Base-by-base conservation (phyloP, 169 alveolate species). In the Cryptosporidium ryanae region DNA sequence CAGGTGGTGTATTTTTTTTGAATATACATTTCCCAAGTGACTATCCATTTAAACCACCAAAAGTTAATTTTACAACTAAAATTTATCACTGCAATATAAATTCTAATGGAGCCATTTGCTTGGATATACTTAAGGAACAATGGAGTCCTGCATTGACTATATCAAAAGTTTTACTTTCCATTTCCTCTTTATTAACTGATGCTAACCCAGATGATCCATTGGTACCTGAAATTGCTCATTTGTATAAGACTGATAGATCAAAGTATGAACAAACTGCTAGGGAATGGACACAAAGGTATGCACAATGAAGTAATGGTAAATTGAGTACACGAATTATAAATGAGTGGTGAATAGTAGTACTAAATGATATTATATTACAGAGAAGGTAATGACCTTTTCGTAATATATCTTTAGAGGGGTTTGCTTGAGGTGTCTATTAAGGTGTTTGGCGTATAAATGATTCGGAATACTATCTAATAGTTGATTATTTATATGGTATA, bases 131-230 rank as follows among this genome's bases (percentile, higher is more conserved):
- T 76, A 98, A 98, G 94, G 98, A 98, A 63, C 98, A 98, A 91
- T 98, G 99, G 99, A 95, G 98, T 50, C 99, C 99, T 10, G 99
- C 99, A 18, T 94, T 98, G 61, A 97, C 99, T 76, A 98, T 98
- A 25, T 94, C 99, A 57, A 98, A 98, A 92, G 99, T 98, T 27
- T 92, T 98, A 49, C 93, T 98, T 29, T 97, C 99, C 61, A 97
- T 98, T 65, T 96, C 99, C 12, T 96, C 99, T 4, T 92, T 98
- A n/a, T 96, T 98, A 55, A 96, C 99, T 2, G 99, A 98, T 66
- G 98, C 99, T 34, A 97, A 97, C 90, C 99, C 99, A 32, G 98
- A 97, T 84, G 99, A 98, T 84, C 99, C 99, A 4, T 92, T 97
- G 84, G 99, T 98, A 46, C 99, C 99, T 2, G 99, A 98, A 92